phyloP scores from a whole-genome alignment of 2,329 filamentous ascomycete species.

The Aureobasidium sp. region DNA sequence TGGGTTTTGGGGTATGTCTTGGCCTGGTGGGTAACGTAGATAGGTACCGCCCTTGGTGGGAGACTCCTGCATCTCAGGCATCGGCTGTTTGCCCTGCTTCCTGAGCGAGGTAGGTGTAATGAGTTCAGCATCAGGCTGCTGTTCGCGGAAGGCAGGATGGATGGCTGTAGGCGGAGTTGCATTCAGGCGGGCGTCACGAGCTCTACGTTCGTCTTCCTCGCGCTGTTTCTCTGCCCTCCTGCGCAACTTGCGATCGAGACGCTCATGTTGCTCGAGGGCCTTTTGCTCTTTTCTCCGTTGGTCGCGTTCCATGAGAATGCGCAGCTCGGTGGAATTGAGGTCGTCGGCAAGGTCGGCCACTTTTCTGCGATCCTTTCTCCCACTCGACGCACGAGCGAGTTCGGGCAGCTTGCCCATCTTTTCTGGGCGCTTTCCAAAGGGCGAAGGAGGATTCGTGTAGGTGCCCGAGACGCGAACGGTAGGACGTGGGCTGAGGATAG shows the following conservation, averaged over 20 bases:
- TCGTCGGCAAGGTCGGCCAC: conserved; percentile 72
- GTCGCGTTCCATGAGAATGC: conserved; percentile 87
- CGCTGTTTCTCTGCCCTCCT: conserved; percentile 57
- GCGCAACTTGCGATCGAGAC: conserved; percentile 57
- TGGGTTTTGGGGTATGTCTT: conserved; percentile 22
- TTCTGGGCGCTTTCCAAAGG: neutral
- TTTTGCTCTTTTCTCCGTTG: conserved; percentile 71
- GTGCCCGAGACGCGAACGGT: conserved; percentile 54
- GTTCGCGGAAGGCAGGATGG: conserved; percentile 29
- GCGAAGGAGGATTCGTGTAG: neutral
- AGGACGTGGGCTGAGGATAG: conserved; percentile 77
- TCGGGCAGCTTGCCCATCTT: conserved; percentile 19
- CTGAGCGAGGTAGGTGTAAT: conserved; percentile 6
- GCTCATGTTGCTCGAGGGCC: conserved; percentile 59
- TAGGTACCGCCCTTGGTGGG: conserved; percentile 25
- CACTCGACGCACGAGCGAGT: conserved; percentile 20
- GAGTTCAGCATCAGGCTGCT: neutral
- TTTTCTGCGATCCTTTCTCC: conserved; percentile 50
- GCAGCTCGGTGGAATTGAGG: conserved; percentile 73
- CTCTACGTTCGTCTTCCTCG: conserved; percentile 48
- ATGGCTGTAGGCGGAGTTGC: conserved; percentile 23
- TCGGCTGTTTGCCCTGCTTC: conserved; percentile 1
- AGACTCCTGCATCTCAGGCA: neutral
- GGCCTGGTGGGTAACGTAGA: conserved; percentile 18
- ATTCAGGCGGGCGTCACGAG: conserved; percentile 38